Percentiles rank a stretch among this genome's conserved stretches.
Evolutionary conservation across 768 basidiomycete genomes (phyloP).

Genomic region (Amanita pallidorosea): DNA sequence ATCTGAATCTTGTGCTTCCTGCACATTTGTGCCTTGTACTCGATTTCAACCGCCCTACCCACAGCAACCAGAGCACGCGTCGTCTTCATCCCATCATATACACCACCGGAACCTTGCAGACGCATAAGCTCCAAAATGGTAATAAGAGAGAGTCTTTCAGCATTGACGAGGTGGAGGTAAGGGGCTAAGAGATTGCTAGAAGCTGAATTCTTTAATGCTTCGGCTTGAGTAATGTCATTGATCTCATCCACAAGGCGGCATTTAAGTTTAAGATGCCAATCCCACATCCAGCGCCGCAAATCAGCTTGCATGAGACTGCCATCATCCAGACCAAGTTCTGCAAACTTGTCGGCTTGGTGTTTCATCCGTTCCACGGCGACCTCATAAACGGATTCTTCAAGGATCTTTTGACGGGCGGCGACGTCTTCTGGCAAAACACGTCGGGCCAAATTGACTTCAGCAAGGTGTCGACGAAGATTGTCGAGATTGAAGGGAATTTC

Average conservation of each 20-base stretch:
- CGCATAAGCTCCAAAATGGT: conserved; percentile 87
- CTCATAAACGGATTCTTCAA: conserved; percentile 82
- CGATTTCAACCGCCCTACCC: conserved; percentile 79
- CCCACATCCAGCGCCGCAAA: conserved; percentile 76
- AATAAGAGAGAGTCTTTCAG: conserved; percentile 76
- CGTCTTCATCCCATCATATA: conserved; percentile 84
- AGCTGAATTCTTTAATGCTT: conserved; percentile 11
- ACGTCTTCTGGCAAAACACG: conserved; percentile 56
- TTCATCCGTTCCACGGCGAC: conserved; percentile 64
- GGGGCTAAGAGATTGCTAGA: conserved; percentile 33
- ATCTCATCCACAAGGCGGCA: conserved; percentile 41
- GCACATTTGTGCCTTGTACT: conserved; percentile 82
- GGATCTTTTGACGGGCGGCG: conserved; percentile 65
- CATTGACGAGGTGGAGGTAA: conserved; percentile 64
- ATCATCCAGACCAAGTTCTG: conserved; percentile 43
- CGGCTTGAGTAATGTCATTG: conserved; percentile 27
- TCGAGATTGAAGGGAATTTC: conserved; percentile 69
- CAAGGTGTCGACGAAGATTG: conserved; percentile 59
- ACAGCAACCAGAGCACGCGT: conserved; percentile 70
- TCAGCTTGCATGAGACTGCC: conserved; percentile 33
- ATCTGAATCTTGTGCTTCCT: conserved; percentile 48
- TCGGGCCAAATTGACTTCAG: conserved; percentile 50
- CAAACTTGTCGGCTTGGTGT: conserved; percentile 49
- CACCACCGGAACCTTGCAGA: conserved; percentile 62
- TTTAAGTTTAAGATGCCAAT: conserved; percentile 64